Evolutionary conservation across 2,329 filamentous ascomycete genomes (phyloP).

Genomic region (Talaromyces sp.): DNA sequence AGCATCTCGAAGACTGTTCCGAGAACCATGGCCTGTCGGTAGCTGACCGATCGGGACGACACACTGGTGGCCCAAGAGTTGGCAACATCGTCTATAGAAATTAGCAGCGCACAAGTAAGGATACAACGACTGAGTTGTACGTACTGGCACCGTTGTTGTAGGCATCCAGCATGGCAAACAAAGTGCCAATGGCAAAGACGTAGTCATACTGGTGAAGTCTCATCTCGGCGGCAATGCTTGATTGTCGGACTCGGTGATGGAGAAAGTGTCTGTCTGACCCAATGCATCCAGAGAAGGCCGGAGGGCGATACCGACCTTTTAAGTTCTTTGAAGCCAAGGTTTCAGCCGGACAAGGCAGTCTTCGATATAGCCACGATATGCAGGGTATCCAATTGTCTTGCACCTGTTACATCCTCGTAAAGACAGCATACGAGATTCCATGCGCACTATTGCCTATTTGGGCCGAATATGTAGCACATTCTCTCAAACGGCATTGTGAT

Average conservation of each 20-base stretch:
- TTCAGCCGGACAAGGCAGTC: not conserved
- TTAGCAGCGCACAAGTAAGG: not conserved
- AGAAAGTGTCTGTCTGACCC: not conserved
- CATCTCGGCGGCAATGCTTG: slow-evolving; percentile 42
- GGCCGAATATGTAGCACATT: not conserved
- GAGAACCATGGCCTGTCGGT: slow-evolving; percentile 17
- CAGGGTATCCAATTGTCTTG: not conserved
- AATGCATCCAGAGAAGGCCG: not conserved
- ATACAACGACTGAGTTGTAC: slow-evolving; percentile 30
- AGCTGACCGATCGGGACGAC: slow-evolving; percentile 62
- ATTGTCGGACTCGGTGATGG: not conserved
- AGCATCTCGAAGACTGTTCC: slow-evolving; percentile 18
- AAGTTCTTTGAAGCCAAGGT: not conserved
- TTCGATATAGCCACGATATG: not conserved
- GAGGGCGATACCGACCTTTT: not conserved
- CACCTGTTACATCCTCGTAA: not conserved
- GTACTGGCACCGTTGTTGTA: slow-evolving; percentile 76
- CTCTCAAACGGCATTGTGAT: not conserved
- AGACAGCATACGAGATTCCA: not conserved
- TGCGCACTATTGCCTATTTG: slow-evolving; percentile 5
- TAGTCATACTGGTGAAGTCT: slow-evolving; percentile 63
- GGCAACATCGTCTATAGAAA: slow-evolving; percentile 67
- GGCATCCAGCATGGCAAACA: slow-evolving; percentile 72
- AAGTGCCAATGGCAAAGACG: slow-evolving; percentile 70
- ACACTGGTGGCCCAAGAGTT: slow-evolving; percentile 80